Evolutionary conservation across 2,329 filamentous ascomycete species (phyloP), one percentile per base, ranked within the genome.

Genomic region (Fusarium fracticaudum): DNA sequence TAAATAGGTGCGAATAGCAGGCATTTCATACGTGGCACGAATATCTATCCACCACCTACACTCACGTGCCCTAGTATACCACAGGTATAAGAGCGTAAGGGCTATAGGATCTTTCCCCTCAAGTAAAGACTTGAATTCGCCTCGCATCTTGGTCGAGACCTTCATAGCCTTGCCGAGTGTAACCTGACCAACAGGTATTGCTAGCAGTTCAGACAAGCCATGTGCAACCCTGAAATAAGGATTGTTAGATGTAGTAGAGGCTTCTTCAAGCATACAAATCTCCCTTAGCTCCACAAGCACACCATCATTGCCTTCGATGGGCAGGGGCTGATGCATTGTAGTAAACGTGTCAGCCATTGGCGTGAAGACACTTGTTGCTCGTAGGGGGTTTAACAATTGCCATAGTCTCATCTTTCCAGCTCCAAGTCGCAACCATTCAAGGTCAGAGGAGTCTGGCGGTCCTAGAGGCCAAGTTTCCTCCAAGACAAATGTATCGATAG

Each of bases 291-390:
- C 50, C 18, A 6, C 9, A 13, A 0, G 13, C 1, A 38, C n/a
- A 29, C 24, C 50, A 22, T 22, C 0, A 8, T 2, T 17, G 0
- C 33, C 50, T 37, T 54, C 7, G 7, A 17, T 1, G 1, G 50
- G 50, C 9, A 54, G 0, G 33, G 33, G 3, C 14, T 54, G n/a
- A 26, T 37, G 24, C 33, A 54, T 54, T 17, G 33, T 22, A 12
- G 0, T 2, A 54, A 54, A 38, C 0, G 18, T 38, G 9, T 29
- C 50, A 29, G 50, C 33, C 33, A 54, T 54, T 12, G 18, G 18
- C 9, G 18, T 7, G 2, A 38, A 54, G 14, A 54, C 7, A 22
- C 50, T 54, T 6, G 33, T 9, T 26, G 17, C 9, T 29, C 50
- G 33, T 20, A 54, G 12, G 2, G 50, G 50, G 2, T 38, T 26